These are phyloP conservation scores for Nicotiana otophora DNA, from an alignment of 257 asterid species.

Conservation along the genomic window DNA sequence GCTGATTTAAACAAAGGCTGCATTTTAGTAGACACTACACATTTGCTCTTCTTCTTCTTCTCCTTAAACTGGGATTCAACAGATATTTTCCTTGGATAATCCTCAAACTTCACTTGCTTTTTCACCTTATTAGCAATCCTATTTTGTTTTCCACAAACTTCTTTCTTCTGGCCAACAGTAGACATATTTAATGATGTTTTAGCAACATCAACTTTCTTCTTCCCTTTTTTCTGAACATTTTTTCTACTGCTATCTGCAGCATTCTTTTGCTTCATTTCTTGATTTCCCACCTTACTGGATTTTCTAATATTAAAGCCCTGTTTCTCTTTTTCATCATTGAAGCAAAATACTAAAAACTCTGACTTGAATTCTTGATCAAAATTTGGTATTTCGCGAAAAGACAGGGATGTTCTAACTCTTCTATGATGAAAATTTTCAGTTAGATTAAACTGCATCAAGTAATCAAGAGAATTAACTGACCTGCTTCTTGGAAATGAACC, in stretches of 20 bases:
- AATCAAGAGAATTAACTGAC: slow-evolving; percentile 50
- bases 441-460: slow-evolving; percentile 30
- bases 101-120: slow-evolving; percentile 17
- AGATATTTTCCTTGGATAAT: slow-evolving; percentile 13
- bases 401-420: slow-evolving; percentile 43
- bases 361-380: slow-evolving; percentile 2
- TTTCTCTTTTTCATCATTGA: neutral
- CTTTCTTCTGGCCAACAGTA: neutral
- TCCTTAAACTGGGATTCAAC: slow-evolving; percentile 17
- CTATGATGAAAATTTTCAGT: slow-evolving; percentile 27
- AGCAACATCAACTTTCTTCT: neutral
- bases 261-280: slow-evolving; percentile 1
- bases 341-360: slow-evolving; percentile 6
- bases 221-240: slow-evolving; percentile 5
- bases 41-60: slow-evolving; percentile 13
- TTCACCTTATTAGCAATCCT: slow-evolving; percentile 21
- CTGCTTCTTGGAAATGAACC: slow-evolving; percentile 46
- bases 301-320: neutral
- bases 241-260: neutral
- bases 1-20: neutral
- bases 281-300: neutral
- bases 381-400: slow-evolving; percentile 31
- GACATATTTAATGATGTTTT: neutral
- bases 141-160: neutral
- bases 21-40: slow-evolving; percentile 6